Evolutionary conservation across 805 yeast genomes (phyloP).

Genomic region (Metschnikowia colocasiae): DNA sequence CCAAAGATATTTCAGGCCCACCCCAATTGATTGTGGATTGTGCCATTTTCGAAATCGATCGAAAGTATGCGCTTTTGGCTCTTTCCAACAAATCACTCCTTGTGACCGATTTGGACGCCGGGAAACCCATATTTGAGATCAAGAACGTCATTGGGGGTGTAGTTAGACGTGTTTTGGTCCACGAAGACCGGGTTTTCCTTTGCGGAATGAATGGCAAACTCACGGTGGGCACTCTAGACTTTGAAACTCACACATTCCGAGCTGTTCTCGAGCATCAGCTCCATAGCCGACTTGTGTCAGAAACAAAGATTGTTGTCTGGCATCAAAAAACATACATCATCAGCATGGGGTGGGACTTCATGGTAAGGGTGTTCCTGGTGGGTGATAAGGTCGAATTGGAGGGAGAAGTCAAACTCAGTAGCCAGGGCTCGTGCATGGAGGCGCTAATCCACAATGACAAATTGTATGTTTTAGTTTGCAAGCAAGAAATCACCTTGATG

Average conservation of each 20-base stretch:
- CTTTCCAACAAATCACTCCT: constrained; percentile 20
- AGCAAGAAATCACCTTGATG: constrained; percentile 57
- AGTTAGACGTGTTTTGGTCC: constrained; percentile 33
- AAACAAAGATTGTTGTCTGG: constrained; percentile 25
- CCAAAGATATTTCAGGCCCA: constrained; percentile 10
- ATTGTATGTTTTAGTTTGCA: constrained; percentile 51
- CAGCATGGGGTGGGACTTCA: constrained; percentile 60
- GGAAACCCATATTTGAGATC: constrained; percentile 14
- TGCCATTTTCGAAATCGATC: constrained; percentile 10
- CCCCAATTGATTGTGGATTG: constrained; percentile 24
- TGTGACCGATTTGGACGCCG: constrained; percentile 17
- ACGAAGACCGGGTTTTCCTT: constrained; percentile 27
- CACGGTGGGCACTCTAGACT: constrained; percentile 17
- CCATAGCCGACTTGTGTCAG: constrained; percentile 36
- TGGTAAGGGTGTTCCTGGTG: constrained; percentile 36
- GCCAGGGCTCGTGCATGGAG: constrained; percentile 53
- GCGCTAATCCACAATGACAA: constrained; percentile 22
- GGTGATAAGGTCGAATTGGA: constrained; percentile 6
- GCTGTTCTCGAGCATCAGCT: constrained; percentile 23
- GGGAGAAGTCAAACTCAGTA: constrained; percentile 32
- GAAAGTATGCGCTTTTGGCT: constrained; percentile 14
- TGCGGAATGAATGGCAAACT: constrained; percentile 55
- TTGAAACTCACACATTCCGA: constrained; percentile 1
- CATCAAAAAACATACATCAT: constrained; percentile 35
- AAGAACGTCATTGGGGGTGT: constrained; percentile 23